These are phyloP conservation scores for Sporobolus alterniflorus DNA, from an alignment of 202 grass and related monocot genomes.

Conservation along the genomic window DNA sequence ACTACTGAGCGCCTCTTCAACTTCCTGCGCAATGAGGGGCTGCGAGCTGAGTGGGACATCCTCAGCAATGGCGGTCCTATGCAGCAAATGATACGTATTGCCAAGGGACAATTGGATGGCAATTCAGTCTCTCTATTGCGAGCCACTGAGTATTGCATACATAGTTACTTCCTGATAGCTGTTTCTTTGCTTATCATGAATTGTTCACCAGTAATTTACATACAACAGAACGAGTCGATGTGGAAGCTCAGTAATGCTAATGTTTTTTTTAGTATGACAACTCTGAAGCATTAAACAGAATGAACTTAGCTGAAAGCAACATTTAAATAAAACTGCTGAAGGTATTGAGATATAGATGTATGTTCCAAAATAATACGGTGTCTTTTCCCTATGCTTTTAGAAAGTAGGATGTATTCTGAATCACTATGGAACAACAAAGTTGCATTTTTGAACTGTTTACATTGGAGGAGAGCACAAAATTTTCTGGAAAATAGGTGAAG, in stretches of 20 bases:
- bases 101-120: slow-evolving; percentile 81
- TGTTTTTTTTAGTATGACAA: neutral
- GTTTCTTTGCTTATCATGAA: neutral
- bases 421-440: neutral
- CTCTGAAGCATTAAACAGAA: neutral
- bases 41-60: slow-evolving; percentile 92
- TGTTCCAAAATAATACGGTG: neutral
- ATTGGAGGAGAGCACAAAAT: neutral
- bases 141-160: slow-evolving; percentile 47
- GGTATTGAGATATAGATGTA: neutral
- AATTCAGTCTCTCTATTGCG: slow-evolving; percentile 82
- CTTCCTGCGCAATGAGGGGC: slow-evolving; percentile 69
- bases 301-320: neutral
- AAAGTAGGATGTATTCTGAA: neutral
- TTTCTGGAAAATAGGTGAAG: neutral
- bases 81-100: slow-evolving; percentile 82
- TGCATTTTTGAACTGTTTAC: neutral
- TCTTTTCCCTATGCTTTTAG: neutral
- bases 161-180: neutral
- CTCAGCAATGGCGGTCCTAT: slow-evolving; percentile 84
- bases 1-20: slow-evolving; percentile 67
- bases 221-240: neutral
- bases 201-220: neutral
- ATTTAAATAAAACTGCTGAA: neutral
- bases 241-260: neutral